Base-by-base conservation (phyloP, 1,139 yeast genomes). In the Lodderomyces orthopsilosis region DNA sequence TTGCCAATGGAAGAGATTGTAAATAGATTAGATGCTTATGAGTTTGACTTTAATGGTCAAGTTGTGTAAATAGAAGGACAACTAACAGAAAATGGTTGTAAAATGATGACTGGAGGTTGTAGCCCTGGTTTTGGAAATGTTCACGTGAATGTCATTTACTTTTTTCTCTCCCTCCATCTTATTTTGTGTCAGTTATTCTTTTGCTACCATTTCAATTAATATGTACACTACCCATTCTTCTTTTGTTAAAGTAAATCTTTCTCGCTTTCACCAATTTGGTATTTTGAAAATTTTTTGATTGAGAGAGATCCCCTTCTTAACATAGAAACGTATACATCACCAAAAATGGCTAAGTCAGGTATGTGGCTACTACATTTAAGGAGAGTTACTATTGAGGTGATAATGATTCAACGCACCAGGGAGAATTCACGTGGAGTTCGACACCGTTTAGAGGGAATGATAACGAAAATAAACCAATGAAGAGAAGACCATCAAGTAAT, bases 301-400 rank as follows among this genome's bases (percentile, higher is more conserved):
- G 15, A 14, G 15, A 40, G 36, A 42, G 37, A 33, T 10, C 23
- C 30, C 26, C 35, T 26, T 37, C 21, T 17, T 13, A 23, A 13
- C 32, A 22, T 24, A n/a, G 9, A 13, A n/a, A 27, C 27, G 41
- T 34, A 42, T 38, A 37, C 40, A 50, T 47, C 44, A 50, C 49
- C 46, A 27, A 27, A 27, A 27, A 77, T 78, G 83, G 81, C 79
- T 73, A 77, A 74, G 72, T 74, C 82, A 65, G 83, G 83, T 77
- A 77, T 74, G 83, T 77, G 53, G 45, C 23, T 21, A 21, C 23
- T 21, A 24, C 27, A 9, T 6, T 10, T 9, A 6, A 24, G 12
- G 27, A 24, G 27, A 10, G n/a, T 12, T 12, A 24, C 27, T 24
- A 4, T 24, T 10, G 27, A 24, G 4, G 27, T 8, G 27, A 12